phyloP scores from a whole-genome alignment of 2,329 filamentous ascomycete species.

The Hortaea sp. region DNA sequence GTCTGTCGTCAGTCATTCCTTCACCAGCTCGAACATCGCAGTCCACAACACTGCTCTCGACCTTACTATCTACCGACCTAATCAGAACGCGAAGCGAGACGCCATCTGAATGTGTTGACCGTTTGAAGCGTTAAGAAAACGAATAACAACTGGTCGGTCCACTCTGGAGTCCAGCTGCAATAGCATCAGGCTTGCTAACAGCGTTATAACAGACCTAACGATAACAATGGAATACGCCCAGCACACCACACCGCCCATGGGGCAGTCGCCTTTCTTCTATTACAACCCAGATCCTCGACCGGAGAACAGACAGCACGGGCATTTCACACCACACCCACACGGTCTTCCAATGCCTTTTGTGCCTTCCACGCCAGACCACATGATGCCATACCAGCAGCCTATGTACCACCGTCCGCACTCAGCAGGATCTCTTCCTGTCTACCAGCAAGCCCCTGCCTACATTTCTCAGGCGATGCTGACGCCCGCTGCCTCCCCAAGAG shows the following conservation, averaged over 20 bases:
- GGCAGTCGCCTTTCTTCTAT: slow-evolving; percentile 74
- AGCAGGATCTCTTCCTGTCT: slow-evolving; percentile 16
- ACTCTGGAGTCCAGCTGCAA: no score
- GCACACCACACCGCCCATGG: slow-evolving; percentile 44
- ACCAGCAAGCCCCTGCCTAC: slow-evolving; percentile 41
- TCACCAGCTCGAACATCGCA: not conserved
- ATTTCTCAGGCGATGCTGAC: slow-evolving; percentile 57
- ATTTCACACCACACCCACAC: slow-evolving; percentile 54
- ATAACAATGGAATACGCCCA: slow-evolving; percentile 27
- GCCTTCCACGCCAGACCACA: slow-evolving; percentile 37
- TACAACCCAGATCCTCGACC: slow-evolving; percentile 68
- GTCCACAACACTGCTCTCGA: no score
- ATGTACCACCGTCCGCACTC: slow-evolving; percentile 26
- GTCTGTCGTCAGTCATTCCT: slow-evolving; percentile 12
- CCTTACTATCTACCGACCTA: slow-evolving; percentile 2
- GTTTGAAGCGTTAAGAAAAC: not conserved
- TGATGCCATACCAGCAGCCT: slow-evolving; percentile 45
- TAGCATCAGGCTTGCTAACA: no score
- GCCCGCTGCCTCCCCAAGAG: slow-evolving; percentile 64
- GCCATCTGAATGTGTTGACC: not conserved
- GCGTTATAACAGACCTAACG: not conserved
- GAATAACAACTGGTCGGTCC: not conserved
- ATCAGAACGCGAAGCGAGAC: slow-evolving; percentile 4
- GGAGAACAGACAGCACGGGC: slow-evolving; percentile 63
- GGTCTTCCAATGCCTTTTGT: slow-evolving; percentile 33